Base-by-base conservation (phyloP, 768 basidiomycete species). In the Cubamyces lactineus region DNA sequence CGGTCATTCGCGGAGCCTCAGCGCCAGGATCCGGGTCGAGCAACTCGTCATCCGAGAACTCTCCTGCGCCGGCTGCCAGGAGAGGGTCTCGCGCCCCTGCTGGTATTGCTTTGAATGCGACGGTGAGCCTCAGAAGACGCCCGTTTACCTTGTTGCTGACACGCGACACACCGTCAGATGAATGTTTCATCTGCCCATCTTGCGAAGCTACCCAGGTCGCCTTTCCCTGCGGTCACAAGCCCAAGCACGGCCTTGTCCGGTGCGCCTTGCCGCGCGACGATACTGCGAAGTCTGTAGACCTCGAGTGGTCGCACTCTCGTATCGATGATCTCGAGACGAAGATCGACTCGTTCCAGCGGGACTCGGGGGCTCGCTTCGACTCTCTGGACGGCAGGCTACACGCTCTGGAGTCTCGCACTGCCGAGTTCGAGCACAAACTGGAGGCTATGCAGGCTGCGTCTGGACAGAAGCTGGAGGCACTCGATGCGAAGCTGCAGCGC, bases 41-140 rank as follows among this genome's bases (percentile, higher is more conserved):
- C 26, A 30, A 23, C 49, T 52, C n/a, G 50, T 57, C 17, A n/a
- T 6, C 17, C 55, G 55, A 12, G 49, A 51, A 38, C 43, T 61
- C 1, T 56, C 48, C 6, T 61, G 59, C 46, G 42, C 42, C 13
- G 58, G 59, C 3, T 61, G 59, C 39, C 40, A 48, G 6, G 26
- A 5, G 13, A n/a, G 39, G 43, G 59, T 61, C 2, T 45, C 64
- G 23, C 53, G 56, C 11, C 64, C 64, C 11, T 65, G 64, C 39
- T 65, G 64, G 64, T 60, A 61, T 24, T 65, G 64, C 17, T 43
- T 57, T 7, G 64, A 65, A n/a, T 65, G 64, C 51, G 59, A 57
- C 21, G 56, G 64, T 60, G n/a, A 9, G 61, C 45, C 17, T 11
- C 39, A 13, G 3, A 5, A 8, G 24, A 1, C 17, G 13, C 12